Conservation (phyloP, 306 rosid genomes). For the Inga laurina region DNA sequence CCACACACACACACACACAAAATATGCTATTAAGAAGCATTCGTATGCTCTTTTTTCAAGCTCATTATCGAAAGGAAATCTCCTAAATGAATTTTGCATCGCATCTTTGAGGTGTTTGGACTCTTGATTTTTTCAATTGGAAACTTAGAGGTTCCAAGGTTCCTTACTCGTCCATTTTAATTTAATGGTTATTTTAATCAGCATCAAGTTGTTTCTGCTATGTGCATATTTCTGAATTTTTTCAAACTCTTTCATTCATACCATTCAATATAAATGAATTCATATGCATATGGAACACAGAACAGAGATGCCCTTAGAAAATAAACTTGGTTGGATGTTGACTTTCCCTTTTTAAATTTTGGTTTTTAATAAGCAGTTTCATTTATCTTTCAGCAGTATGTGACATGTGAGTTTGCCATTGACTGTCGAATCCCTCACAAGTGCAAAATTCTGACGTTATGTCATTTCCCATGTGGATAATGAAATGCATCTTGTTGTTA, state of each 20-base stretch:
- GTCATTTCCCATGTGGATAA: not conserved
- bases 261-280: not conserved
- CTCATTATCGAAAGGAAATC: not conserved
- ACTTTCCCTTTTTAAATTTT: not conserved
- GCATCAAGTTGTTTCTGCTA: not conserved
- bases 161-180: not conserved
- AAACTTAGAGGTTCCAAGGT: not conserved
- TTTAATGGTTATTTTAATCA: not conserved
- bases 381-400: not conserved
- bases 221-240: not conserved
- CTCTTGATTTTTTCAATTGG: not conserved
- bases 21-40: conserved; percentile 9
- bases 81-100: conserved; percentile 1
- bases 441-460: not conserved
- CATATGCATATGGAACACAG: not conserved
- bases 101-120: conserved; percentile 1
- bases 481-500: conserved; percentile 1
- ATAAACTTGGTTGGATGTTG: not conserved
- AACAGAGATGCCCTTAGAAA: conserved; percentile 5
- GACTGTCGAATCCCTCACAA: not conserved
- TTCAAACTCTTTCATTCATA: not conserved
- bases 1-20: not conserved
- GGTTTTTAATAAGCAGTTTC: not conserved
- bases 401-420: not conserved
- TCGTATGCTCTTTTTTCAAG: not conserved